Conservation (phyloP, 1,284 basidiomycete species). For the Ganoderma leucocontextum region DNA sequence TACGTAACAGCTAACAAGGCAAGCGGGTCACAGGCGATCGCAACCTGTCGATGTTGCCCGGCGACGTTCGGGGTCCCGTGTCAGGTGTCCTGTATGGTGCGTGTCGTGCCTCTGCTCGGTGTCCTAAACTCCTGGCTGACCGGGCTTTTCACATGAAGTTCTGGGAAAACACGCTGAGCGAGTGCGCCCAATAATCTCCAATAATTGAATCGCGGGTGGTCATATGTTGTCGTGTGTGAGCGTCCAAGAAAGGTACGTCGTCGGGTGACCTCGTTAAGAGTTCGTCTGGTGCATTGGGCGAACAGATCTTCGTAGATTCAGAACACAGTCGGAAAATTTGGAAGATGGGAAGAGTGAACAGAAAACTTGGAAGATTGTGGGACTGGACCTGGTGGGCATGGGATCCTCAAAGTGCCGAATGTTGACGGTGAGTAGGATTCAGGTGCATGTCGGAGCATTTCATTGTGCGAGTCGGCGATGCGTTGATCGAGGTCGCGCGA, state of each 20-base stretch:
- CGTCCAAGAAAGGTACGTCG: neutral
- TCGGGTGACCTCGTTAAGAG: neutral
- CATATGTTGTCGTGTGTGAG: neutral
- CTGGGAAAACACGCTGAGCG: neutral
- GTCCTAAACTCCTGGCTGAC: neutral
- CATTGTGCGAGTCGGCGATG: neutral
- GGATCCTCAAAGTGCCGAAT: neutral
- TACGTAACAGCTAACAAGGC: neutral
- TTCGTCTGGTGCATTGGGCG: neutral
- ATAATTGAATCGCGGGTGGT: neutral
- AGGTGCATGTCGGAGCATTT: neutral
- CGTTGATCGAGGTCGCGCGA: neutral
- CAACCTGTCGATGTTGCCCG: neutral
- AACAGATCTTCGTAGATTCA: constrained; percentile 1
- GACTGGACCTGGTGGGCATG: neutral
- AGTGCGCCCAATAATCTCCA: neutral
- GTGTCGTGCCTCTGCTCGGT: neutral
- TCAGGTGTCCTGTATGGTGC: neutral
- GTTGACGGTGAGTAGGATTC: neutral
- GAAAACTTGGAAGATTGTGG: neutral
- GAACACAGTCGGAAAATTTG: neutral
- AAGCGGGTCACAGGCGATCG: neutral
- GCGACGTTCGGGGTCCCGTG: neutral
- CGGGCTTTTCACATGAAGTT: constrained; percentile 3
- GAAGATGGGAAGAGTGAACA: neutral